A percentile compares a stretch with the other conserved stretches of the same genome.
Conservation (phyloP, 176 grass and related monocot species). For the Lolium rigidum region DNA sequence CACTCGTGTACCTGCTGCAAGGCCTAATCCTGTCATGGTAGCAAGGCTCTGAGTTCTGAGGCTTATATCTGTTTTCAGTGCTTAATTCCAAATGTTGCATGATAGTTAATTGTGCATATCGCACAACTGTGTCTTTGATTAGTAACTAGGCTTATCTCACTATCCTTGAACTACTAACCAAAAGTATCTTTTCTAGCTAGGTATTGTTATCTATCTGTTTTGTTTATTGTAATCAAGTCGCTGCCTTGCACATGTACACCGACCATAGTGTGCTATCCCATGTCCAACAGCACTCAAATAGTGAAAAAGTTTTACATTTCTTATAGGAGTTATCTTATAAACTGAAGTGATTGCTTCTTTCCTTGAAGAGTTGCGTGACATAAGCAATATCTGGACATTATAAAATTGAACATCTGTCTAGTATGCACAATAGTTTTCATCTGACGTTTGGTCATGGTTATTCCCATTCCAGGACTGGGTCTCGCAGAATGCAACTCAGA, state of each 20-base stretch:
- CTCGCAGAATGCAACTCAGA: conserved; percentile 61
- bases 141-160: background rate
- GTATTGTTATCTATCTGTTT: background rate
- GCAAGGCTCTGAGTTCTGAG: conserved; percentile 1
- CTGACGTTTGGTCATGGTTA: conserved; percentile 22
- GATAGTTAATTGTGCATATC: background rate
- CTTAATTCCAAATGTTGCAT: background rate
- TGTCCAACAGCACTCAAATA: background rate
- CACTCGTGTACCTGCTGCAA: background rate
- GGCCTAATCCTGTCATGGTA: conserved; percentile 7
- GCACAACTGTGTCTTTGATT: background rate
- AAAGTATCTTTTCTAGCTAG: background rate
- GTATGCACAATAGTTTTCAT: conserved; percentile 18
- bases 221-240: background rate
- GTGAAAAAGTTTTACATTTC: conserved; percentile 18
- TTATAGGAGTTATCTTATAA: conserved; percentile 7
- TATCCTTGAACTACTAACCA: background rate
- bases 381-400: background rate
- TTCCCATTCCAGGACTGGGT: conserved; percentile 66
- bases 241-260: background rate
- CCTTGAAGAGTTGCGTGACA: background rate
- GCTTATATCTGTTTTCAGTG: background rate
- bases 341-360: background rate
- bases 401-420: conserved; percentile 17
- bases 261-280: conserved; percentile 10